Evolutionary conservation across 305 asterid genomes (phyloP).

Genomic region (Plantago lanceolata): DNA sequence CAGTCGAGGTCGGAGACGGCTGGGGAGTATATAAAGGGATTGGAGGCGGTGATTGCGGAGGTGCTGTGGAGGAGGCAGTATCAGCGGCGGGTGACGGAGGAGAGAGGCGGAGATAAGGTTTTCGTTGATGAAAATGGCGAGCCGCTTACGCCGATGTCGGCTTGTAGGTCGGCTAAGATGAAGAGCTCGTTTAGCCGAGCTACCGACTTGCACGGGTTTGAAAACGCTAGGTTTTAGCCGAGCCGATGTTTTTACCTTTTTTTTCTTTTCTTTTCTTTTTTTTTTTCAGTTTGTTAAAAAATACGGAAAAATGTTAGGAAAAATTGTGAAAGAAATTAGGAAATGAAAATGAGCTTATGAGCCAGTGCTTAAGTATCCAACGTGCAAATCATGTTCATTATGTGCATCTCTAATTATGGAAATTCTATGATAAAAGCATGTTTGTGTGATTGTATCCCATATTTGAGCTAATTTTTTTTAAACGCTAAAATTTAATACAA

Average conservation of each 20-base stretch:
- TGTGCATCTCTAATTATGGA: no score
- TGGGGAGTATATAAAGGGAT: conserved; percentile 39
- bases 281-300: neutral
- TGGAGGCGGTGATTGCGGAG: conserved; percentile 70
- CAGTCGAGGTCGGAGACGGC: conserved; percentile 48
- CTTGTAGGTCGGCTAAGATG: conserved; percentile 75
- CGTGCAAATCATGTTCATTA: no score
- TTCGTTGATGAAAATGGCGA: conserved; percentile 58
- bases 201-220: conserved; percentile 85
- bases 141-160: conserved; percentile 75
- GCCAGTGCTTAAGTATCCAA: no score
- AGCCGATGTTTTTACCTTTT: neutral
- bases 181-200: conserved; percentile 55
- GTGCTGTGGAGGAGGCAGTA: conserved; percentile 56
- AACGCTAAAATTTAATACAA: no score
- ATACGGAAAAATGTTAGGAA: neutral
- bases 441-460: no score
- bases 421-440: no score
- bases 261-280: neutral
- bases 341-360: no score
- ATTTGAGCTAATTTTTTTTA: no score
- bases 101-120: conserved; percentile 33
- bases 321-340: no score
- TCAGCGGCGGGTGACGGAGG: conserved; percentile 36
- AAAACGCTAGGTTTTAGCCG: conserved; percentile 75